phyloP scores from a whole-genome alignment of 1,139 yeast genomes.

The Tardiomyces blankii region DNA sequence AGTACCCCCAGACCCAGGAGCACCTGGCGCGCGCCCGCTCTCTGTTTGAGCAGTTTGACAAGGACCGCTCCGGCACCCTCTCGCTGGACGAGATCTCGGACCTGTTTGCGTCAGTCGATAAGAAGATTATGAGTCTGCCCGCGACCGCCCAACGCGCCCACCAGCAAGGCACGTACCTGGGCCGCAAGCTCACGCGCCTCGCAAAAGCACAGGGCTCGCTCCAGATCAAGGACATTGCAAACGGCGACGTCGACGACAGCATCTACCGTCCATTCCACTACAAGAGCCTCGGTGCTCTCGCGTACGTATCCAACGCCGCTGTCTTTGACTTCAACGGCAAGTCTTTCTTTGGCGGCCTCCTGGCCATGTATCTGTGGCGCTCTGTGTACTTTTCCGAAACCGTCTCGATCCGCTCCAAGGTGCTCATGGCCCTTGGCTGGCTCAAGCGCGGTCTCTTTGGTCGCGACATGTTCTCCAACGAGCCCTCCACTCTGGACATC shows the following conservation, averaged over 20 bases:
- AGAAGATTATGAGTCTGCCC: conserved; percentile 51
- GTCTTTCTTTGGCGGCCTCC: conserved; percentile 45
- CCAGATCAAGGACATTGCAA: conserved; percentile 18
- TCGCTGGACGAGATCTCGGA: conserved; percentile 38
- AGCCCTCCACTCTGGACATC: not conserved
- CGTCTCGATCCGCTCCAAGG: conserved; percentile 48
- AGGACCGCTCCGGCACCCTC: conserved; percentile 35
- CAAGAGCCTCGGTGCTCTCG: conserved; percentile 49
- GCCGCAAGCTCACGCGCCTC: conserved; percentile 40
- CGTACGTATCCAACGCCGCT: conserved; percentile 55
- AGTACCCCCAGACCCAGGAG: conserved; percentile 48
- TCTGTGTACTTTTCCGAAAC: conserved; percentile 54
- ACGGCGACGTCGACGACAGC: conserved; percentile 44
- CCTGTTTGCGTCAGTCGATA: conserved; percentile 41
- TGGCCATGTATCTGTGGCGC: conserved; percentile 60
- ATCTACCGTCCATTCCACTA: conserved; percentile 45
- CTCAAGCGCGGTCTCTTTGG: conserved; percentile 51
- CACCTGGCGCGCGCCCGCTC: conserved; percentile 40
- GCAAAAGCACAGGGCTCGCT: conserved; percentile 30
- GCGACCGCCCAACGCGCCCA: conserved; percentile 61
- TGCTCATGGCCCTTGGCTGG: conserved; percentile 51
- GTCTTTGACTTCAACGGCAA: conserved; percentile 51
- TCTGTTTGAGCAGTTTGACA: conserved; percentile 40
- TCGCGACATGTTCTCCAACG: conserved; percentile 32
- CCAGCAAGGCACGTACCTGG: conserved; percentile 54